phyloP scores from a whole-genome alignment of 192 early-diverging fungal genomes.

The Cetraspora pellucida region DNA sequence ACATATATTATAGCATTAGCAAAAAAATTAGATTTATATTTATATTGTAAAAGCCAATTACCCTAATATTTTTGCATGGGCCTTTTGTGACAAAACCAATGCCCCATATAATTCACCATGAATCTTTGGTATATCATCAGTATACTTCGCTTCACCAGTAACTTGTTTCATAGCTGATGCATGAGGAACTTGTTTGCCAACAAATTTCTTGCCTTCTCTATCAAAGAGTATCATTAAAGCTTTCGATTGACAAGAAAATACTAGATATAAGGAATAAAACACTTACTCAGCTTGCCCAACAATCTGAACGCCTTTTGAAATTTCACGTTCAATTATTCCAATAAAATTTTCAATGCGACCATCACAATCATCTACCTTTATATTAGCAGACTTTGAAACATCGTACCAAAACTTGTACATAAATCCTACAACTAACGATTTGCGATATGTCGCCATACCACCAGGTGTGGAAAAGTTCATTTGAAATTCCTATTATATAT shows the following conservation, averaged over 20 bases:
- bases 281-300: constrained; percentile 53
- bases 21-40: background rate
- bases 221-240: background rate
- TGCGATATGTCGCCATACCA: constrained; percentile 72
- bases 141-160: constrained; percentile 81
- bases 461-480: constrained; percentile 59
- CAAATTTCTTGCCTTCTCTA: constrained; percentile 41
- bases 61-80: constrained; percentile 67
- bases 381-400: constrained; percentile 38
- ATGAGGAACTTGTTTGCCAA: constrained; percentile 74
- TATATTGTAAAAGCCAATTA: background rate
- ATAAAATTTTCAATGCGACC: constrained; percentile 42
- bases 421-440: constrained; percentile 61
- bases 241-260: background rate
- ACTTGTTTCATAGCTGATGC: constrained; percentile 79
- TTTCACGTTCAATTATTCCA: constrained; percentile 47
- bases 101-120: constrained; percentile 70
- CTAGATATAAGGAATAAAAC: background rate
- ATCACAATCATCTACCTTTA: constrained; percentile 27
- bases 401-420: constrained; percentile 71
- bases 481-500: constrained; percentile 35
- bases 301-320: constrained; percentile 47
- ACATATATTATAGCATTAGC: background rate
- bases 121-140: constrained; percentile 79
- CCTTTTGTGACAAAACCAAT: constrained; percentile 65